Conservation (phyloP, 192 early-diverging fungal species). For the Mortierella hygrophila region DNA sequence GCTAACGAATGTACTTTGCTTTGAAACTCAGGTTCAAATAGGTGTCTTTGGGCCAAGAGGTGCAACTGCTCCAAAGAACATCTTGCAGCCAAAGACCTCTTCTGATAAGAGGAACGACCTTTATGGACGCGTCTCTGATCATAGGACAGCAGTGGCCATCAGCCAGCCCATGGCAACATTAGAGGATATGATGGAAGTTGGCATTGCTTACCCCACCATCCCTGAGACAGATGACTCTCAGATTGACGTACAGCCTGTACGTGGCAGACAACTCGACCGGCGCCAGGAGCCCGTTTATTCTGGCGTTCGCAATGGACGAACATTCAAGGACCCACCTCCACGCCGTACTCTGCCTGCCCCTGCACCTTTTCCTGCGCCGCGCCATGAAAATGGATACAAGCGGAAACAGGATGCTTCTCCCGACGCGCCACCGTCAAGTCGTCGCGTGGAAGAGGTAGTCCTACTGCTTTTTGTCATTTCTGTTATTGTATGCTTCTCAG, state of each 20-base stretch:
- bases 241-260: neutral
- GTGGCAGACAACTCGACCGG: neutral
- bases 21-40: slow-evolving; percentile 10
- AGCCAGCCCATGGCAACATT: slow-evolving; percentile 19
- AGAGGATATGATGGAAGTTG: slow-evolving; percentile 28
- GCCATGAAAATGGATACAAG: neutral
- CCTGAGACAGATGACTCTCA: slow-evolving; percentile 1
- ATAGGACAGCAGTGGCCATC: slow-evolving; percentile 18
- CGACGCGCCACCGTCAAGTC: neutral
- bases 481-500: neutral
- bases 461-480: neutral
- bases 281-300: neutral
- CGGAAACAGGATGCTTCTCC: slow-evolving; percentile 1
- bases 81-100: slow-evolving; percentile 11
- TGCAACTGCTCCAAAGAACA: slow-evolving; percentile 21
- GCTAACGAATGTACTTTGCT: neutral
- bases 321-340: neutral
- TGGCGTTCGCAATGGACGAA: neutral
- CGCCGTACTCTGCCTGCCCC: neutral
- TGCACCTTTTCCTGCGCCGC: neutral
- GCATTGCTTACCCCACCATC: slow-evolving; percentile 10
- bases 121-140: slow-evolving; percentile 17
- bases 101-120: slow-evolving; percentile 23
- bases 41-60: slow-evolving; percentile 33
- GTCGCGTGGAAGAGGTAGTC: neutral